These are phyloP conservation scores for Saturnispora serradocipensis DNA, from an alignment of 805 yeast species.

Conservation along the genomic window DNA sequence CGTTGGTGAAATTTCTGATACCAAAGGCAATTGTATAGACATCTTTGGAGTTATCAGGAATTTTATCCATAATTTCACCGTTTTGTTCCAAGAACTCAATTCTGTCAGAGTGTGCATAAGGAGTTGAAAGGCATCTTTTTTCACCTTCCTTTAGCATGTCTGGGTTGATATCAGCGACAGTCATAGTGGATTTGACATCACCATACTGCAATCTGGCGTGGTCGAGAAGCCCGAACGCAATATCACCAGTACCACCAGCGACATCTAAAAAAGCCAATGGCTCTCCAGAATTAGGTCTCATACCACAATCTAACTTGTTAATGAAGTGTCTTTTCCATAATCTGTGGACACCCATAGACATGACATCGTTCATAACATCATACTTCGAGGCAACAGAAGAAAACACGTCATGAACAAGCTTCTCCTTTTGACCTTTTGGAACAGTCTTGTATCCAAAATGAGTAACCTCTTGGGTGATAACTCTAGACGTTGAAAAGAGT, in stretches of 20 bases:
- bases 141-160: constrained; percentile 95
- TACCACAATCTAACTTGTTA: constrained; percentile 82
- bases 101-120: constrained; percentile 61
- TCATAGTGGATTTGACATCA: constrained; percentile 73
- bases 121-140: constrained; percentile 49
- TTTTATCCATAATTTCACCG: constrained; percentile 80
- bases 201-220: constrained; percentile 76
- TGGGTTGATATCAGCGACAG: constrained; percentile 88
- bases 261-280: constrained; percentile 89
- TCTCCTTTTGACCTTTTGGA: constrained; percentile 69
- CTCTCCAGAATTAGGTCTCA: constrained; percentile 66
- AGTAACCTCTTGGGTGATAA: constrained; percentile 32
- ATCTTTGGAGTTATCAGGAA: constrained; percentile 83
- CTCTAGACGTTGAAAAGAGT: constrained; percentile 4
- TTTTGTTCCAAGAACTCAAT: constrained; percentile 81
- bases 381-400: constrained; percentile 91
- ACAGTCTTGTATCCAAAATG: constrained; percentile 91
- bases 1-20: constrained; percentile 90
- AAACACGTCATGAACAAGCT: constrained; percentile 76
- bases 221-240: constrained; percentile 89
- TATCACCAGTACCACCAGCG: constrained; percentile 98
- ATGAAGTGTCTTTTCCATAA: constrained; percentile 92
- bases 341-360: constrained; percentile 93
- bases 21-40: constrained; percentile 96
- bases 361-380: constrained; percentile 96